Evolutionary conservation across 192 early-diverging fungal genomes (phyloP).

Genomic region (Coemansia sp.): DNA sequence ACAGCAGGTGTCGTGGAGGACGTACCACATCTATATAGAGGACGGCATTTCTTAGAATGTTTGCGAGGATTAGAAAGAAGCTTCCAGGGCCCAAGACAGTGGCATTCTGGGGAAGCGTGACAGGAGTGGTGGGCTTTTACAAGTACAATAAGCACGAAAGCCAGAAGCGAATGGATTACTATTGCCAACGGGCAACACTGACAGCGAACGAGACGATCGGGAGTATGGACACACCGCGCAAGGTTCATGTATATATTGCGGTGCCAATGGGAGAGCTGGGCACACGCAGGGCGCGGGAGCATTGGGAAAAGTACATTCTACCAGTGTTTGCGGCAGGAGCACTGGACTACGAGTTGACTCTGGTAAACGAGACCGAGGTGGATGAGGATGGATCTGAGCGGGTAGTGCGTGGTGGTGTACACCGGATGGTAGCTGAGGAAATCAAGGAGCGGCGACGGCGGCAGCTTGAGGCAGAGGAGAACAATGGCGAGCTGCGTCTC

Average conservation of each 20-base stretch:
- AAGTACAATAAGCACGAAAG: conserved; percentile 51
- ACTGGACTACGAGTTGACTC: conserved; percentile 51
- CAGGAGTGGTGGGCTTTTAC: conserved; percentile 31
- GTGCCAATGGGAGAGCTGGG: conserved; percentile 53
- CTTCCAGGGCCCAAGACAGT: conserved; percentile 50
- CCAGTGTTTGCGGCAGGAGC: conserved; percentile 55
- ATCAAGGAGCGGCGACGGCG: conserved; percentile 48
- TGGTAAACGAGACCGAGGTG: conserved; percentile 48
- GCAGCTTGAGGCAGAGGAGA: conserved; percentile 29
- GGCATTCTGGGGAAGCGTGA: conserved; percentile 43
- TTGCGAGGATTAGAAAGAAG: conserved; percentile 32
- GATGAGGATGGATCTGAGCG: conserved; percentile 24
- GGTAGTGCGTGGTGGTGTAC: conserved; percentile 45
- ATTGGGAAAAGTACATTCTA: conserved; percentile 53
- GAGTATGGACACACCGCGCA: conserved; percentile 37
- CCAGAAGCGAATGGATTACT: conserved; percentile 34
- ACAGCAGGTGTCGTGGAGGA: not conserved
- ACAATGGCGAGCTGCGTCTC: conserved; percentile 38
- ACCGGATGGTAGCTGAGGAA: conserved; percentile 38
- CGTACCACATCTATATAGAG: not conserved
- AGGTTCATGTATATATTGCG: conserved; percentile 48
- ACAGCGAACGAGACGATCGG: conserved; percentile 41
- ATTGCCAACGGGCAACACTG: conserved; percentile 31
- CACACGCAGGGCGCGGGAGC: conserved; percentile 47
- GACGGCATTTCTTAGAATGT: conserved; percentile 8